Evolutionary conservation across 1,139 yeast species (phyloP).

Genomic region (Barnettozyma hawaiiensis): DNA sequence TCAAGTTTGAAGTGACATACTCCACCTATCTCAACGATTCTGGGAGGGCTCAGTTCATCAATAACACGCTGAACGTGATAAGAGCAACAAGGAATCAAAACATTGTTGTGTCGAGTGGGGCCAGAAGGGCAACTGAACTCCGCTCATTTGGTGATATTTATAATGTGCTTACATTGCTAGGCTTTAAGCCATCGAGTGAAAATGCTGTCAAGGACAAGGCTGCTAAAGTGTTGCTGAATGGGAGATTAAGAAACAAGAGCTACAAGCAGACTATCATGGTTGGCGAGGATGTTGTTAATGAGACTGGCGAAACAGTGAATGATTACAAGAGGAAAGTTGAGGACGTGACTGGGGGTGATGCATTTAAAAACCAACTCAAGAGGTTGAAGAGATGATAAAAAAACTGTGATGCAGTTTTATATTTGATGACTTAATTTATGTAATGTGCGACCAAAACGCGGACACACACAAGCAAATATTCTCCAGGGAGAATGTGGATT

Average conservation of each 20-base stretch:
- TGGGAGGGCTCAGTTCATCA: slow-evolving; percentile 54
- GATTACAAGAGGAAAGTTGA: slow-evolving; percentile 21
- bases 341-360: slow-evolving; percentile 24
- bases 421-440: too few relatives aligned
- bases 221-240: slow-evolving; percentile 59
- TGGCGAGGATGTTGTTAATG: slow-evolving; percentile 37
- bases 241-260: slow-evolving; percentile 63
- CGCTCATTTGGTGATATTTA: slow-evolving; percentile 66
- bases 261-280: slow-evolving; percentile 60
- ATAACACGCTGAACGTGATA: slow-evolving; percentile 69
- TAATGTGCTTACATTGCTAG: slow-evolving; percentile 62
- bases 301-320: slow-evolving; percentile 14
- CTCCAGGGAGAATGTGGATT: too few relatives aligned
- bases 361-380: slow-evolving; percentile 22
- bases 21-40: slow-evolving; percentile 43
- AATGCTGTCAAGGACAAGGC: slow-evolving; percentile 59
- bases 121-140: slow-evolving; percentile 49
- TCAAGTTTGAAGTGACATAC: slow-evolving; percentile 75
- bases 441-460: too few relatives aligned
- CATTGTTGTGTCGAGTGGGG: slow-evolving; percentile 73
- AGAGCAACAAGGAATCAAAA: slow-evolving; percentile 83
- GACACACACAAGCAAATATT: too few relatives aligned
- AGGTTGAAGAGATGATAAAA: slow-evolving; percentile 17
- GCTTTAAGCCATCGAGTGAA: slow-evolving; percentile 44
- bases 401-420: too few relatives aligned